A percentile compares a stretch with the other conserved stretches of the same genome.
These are phyloP conservation scores for Dysphania ambrosioides DNA, from an alignment of 148 eudicot genomes.

Conservation along the genomic window DNA sequence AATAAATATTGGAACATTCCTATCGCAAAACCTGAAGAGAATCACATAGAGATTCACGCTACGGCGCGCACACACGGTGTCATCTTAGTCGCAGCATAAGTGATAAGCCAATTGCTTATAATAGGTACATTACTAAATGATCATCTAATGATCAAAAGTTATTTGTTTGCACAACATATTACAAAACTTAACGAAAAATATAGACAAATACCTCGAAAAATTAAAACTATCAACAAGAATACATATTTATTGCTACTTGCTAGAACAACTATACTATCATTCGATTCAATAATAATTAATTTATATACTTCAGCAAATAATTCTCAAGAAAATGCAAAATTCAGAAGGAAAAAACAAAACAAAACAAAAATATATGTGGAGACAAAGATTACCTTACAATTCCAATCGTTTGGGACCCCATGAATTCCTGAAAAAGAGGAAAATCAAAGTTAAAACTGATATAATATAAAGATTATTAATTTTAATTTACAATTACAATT, in stretches of 20 bases:
- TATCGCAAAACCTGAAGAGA: background rate
- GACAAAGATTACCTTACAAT: slow-evolving; percentile 22
- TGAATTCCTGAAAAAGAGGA: background rate
- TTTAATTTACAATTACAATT: no score
- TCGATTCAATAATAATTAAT: background rate
- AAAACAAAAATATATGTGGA: background rate
- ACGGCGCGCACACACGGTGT: background rate
- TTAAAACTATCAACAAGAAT: no score
- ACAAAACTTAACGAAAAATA: no score
- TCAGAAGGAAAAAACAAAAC: background rate
- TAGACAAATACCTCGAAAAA: no score
- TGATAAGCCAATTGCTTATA: background rate
- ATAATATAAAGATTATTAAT: background rate
- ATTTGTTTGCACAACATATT: no score
- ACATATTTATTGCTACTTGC: background rate
- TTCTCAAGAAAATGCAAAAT: background rate
- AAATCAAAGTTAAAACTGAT: background rate
- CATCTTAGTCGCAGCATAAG: background rate
- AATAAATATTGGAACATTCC: background rate
- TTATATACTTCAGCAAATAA: no score
- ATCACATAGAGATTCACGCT: no score
- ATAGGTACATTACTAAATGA: background rate
- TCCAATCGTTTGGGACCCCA: slow-evolving; percentile 23
- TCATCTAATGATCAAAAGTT: background rate
- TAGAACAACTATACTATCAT: background rate